Conservation (phyloP, 1,139 yeast species). For the Suhomyces chickasaworum region DNA sequence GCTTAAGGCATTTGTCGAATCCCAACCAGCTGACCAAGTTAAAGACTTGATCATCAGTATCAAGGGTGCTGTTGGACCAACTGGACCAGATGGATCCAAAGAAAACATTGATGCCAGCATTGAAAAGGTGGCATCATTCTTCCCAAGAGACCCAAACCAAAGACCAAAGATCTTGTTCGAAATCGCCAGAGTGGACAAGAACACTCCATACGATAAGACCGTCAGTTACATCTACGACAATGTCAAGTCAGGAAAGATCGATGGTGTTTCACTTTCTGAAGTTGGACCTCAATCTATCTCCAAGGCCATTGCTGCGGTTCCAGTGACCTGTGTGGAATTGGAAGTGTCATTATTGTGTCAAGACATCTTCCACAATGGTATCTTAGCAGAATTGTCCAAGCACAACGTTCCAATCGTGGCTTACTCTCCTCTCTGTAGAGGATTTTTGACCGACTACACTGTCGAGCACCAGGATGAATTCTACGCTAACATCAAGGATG, state of each 20-base stretch:
- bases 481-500: conserved; percentile 45
- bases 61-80: conserved; percentile 59
- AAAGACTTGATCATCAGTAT: conserved; percentile 56
- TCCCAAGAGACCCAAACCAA: conserved; percentile 43
- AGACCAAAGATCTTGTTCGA: conserved; percentile 57
- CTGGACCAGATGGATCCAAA: conserved; percentile 50
- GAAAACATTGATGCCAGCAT: conserved; percentile 54
- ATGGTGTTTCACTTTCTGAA: conserved; percentile 73
- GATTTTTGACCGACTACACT: conserved; percentile 64
- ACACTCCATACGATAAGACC: conserved; percentile 50
- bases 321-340: conserved; percentile 69
- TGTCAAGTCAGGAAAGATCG: conserved; percentile 57
- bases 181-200: conserved; percentile 65
- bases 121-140: conserved; percentile 45
- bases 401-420: conserved; percentile 66
- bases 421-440: conserved; percentile 83
- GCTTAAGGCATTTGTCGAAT: conserved; percentile 55
- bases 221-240: conserved; percentile 52
- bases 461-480: conserved; percentile 42
- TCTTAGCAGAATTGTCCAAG: conserved; percentile 52
- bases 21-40: conserved; percentile 54
- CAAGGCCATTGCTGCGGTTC: conserved; percentile 51
- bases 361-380: conserved; percentile 61
- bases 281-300: conserved; percentile 60
- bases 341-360: conserved; percentile 72